A percentile compares a stretch with the other conserved stretches of the same genome.
Conservation (phyloP, 306 rosid genomes). For the Lathyrus tuberosus region DNA sequence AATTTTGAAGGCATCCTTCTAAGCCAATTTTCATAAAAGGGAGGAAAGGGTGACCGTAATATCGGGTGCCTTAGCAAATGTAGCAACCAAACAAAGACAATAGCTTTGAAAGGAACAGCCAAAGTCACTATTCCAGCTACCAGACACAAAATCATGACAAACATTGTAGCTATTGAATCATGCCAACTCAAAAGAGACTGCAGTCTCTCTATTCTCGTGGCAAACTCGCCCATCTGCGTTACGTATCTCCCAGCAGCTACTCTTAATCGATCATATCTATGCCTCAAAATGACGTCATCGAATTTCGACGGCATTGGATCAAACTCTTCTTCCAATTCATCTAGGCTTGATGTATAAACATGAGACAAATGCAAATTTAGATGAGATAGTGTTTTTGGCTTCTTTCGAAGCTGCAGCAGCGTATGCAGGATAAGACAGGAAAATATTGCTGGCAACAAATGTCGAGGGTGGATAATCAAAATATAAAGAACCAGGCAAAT, state of each 20-base stretch:
- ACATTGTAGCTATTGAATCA: conserved; percentile 46
- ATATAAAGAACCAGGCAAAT: not conserved
- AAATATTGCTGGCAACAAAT: conserved; percentile 23
- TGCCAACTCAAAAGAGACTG: conserved; percentile 48
- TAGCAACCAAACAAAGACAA: not conserved
- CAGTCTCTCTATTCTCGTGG: conserved; percentile 39
- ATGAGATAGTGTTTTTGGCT: conserved; percentile 43
- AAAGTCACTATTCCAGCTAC: conserved; percentile 36
- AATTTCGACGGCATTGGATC: conserved; percentile 51
- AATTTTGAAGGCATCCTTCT: conserved; percentile 58
- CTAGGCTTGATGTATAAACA: conserved; percentile 36
- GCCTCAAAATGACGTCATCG: conserved; percentile 27
- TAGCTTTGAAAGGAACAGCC: conserved; percentile 20
- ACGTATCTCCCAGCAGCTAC: conserved; percentile 35
- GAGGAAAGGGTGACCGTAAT: conserved; percentile 37
- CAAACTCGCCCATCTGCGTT: conserved; percentile 37
- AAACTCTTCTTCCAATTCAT: conserved; percentile 61
- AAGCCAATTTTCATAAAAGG: conserved; percentile 37
- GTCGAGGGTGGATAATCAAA: conserved; percentile 25
- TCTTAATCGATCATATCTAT: conserved; percentile 47
- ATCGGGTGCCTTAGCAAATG: conserved; percentile 44
- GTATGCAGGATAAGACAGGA: not conserved
- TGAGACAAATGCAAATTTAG: conserved; percentile 43
- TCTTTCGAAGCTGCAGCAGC: conserved; percentile 10
- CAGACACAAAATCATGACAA: conserved; percentile 41